phyloP scores from a whole-genome alignment of 2,329 filamentous ascomycete genomes.

The Stemphylium beticola region DNA sequence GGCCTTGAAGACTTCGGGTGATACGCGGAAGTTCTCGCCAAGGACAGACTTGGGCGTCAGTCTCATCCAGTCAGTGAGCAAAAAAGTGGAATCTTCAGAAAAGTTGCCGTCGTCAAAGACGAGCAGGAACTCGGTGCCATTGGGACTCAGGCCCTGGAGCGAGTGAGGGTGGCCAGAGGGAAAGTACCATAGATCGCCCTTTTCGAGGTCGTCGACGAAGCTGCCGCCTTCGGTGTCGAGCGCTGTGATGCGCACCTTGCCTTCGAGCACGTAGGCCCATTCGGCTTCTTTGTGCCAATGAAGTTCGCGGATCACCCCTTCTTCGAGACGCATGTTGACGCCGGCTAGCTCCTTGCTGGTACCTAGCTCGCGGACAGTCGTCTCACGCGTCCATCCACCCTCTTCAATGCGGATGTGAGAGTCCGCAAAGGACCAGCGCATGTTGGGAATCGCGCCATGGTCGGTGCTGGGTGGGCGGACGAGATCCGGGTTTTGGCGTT shows the following conservation, averaged over 20 bases:
- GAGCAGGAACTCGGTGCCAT: constrained; percentile 70
- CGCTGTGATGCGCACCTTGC: constrained; percentile 72
- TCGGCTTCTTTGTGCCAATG: constrained; percentile 85
- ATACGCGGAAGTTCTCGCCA: constrained; percentile 76
- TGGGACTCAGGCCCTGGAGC: constrained; percentile 71
- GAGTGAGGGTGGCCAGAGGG: constrained; percentile 79
- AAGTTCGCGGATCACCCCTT: constrained; percentile 75
- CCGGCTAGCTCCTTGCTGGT: constrained; percentile 73
- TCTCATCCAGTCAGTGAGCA: constrained; percentile 75
- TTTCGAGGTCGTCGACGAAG: constrained; percentile 77
- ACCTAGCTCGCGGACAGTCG: constrained; percentile 69
- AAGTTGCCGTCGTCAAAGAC: constrained; percentile 67
- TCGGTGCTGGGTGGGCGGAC: constrained; percentile 76
- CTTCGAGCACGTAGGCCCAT: constrained; percentile 77
- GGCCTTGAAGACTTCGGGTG: constrained; percentile 71
- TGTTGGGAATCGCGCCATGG: constrained; percentile 71
- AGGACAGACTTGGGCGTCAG: constrained; percentile 76
- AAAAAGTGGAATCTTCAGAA: constrained; percentile 71
- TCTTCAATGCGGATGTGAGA: constrained; percentile 63
- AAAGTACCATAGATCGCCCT: constrained; percentile 84
- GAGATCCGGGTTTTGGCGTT: constrained; percentile 73
- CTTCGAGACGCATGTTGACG: constrained; percentile 78
- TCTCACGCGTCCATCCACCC: constrained; percentile 78
- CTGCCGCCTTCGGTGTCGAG: constrained; percentile 77
- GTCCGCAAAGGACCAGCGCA: constrained; percentile 67